Base-by-base conservation (phyloP, 164 flowering plant genomes). In the Nymphaea colorata region DNA sequence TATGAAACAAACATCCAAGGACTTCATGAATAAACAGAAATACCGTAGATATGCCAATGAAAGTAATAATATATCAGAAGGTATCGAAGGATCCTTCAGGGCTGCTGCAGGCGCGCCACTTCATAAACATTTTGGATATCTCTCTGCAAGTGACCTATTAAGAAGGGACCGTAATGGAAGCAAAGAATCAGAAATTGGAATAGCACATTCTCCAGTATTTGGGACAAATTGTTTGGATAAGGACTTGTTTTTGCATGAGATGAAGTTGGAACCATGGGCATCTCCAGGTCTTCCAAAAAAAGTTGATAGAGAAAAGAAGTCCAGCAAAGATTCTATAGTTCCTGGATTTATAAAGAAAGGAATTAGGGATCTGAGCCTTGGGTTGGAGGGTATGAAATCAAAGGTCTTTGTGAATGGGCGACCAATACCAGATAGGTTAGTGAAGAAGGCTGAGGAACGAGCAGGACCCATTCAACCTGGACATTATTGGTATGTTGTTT, bases 41-140 rank as follows among this genome's bases (percentile, higher is more conserved):
- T 6, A 61, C 16, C 5, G 11, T 17, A 36, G 41, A 61, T n/a
- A 61, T 6, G 12, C 12, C 11, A 4, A 47, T 12, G 55, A 47
- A 47, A 12, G 7, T 47, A 12, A 47, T 47, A 47, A 5, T 12
- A 47, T 7, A 47, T 12, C 2, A 47, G 55, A 47, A 12, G 55
- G 55, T 12, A 6, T 47, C 12, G 55, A 6, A 7, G 55, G 12
- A 4, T 47, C 55, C 5, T 47, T 47, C 12, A 47, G 55, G 12
- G 55, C 64, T 36, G 16, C 41, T 61, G 15, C 64, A 61, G 64
- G 75, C 69, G 82, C 89, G 0, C 90, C 88, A 3, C 93, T 90
- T 69, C 94, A 87, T 76, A 79, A 69, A 60, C 87, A 89, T 41
- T 85, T 88, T 93, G 98, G 96, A 12, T 89, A 92, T 75, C 71